Conservation (phyloP, 768 basidiomycete genomes). For the Nevesoporus exiguus region DNA sequence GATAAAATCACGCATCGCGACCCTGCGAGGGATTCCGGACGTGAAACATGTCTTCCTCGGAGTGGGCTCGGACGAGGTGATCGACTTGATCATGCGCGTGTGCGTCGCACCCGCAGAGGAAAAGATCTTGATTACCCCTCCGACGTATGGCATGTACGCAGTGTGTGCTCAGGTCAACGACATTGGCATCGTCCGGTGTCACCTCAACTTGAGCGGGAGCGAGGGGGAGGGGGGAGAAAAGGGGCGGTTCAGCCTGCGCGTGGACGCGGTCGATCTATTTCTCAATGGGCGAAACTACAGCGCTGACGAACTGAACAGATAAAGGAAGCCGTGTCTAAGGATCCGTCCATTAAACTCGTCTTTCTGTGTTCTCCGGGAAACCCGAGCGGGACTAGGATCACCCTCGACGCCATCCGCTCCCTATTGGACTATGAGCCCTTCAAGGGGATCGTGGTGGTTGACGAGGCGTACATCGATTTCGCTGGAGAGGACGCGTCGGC, state of each 20-base stretch:
- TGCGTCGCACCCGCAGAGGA: slow-evolving; percentile 78
- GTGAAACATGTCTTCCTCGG: slow-evolving; percentile 82
- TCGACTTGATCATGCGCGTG: slow-evolving; percentile 90
- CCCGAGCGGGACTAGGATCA: slow-evolving; percentile 86
- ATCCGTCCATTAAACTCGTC: slow-evolving; percentile 83
- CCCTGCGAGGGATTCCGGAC: slow-evolving; percentile 64
- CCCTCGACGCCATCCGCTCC: slow-evolving; percentile 61
- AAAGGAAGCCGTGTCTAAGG: slow-evolving; percentile 60
- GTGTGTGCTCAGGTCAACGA: slow-evolving; percentile 97
- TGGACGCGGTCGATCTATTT: slow-evolving; percentile 60
- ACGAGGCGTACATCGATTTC: slow-evolving; percentile 99
- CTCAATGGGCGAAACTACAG: background rate
- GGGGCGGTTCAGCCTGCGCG: slow-evolving; percentile 69
- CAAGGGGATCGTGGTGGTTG: slow-evolving; percentile 90
- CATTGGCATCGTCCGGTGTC: slow-evolving; percentile 73
- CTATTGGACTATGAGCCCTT: slow-evolving; percentile 77
- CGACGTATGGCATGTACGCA: slow-evolving; percentile 97
- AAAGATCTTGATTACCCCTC: slow-evolving; percentile 84
- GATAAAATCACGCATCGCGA: slow-evolving; percentile 75
- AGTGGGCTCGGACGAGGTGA: slow-evolving; percentile 95
- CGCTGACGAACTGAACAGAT: slow-evolving; percentile 45
- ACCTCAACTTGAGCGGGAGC: slow-evolving; percentile 55
- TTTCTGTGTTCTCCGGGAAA: slow-evolving; percentile 98
- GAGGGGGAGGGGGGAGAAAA: slow-evolving; percentile 70
- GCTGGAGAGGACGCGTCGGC: slow-evolving; percentile 61